These are phyloP conservation scores for Rhodotorula mucilaginosa DNA, from an alignment of 1,284 basidiomycete genomes.

Conservation along the genomic window DNA sequence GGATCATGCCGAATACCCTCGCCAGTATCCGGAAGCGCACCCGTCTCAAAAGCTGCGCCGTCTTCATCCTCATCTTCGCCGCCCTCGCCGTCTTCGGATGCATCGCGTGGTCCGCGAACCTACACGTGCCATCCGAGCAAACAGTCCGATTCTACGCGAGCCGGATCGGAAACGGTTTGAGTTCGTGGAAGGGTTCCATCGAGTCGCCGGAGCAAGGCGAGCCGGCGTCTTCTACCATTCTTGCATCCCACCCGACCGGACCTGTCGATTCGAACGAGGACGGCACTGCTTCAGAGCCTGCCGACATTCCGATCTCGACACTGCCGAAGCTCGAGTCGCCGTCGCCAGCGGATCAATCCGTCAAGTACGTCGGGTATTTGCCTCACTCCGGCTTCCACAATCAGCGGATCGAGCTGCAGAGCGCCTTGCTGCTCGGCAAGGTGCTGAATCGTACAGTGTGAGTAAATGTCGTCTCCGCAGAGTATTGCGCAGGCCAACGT, in stretches of 20 bases:
- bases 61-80: not conserved
- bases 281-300: no score
- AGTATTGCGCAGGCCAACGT: not conserved
- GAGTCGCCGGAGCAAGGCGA: not conserved
- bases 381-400: conserved; percentile 45
- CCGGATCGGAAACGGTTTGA: not conserved
- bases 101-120: not conserved
- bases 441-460: conserved; percentile 31
- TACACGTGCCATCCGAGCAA: rapidly evolving
- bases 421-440: conserved; percentile 39
- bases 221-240: not conserved
- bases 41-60: not conserved
- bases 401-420: conserved; percentile 40
- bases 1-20: not conserved
- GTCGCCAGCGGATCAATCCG: not conserved
- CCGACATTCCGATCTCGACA: conserved; percentile 5
- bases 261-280: not conserved
- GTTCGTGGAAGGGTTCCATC: not conserved
- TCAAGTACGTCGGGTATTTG: conserved; percentile 27
- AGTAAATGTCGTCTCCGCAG: rapidly evolving
- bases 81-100: not conserved
- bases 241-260: not conserved
- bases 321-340: not conserved
- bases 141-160: not conserved
- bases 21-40: conserved; percentile 4